Conservation (phyloP, 495 filamentous ascomycete genomes). For the Elasticomyces elasticus region DNA sequence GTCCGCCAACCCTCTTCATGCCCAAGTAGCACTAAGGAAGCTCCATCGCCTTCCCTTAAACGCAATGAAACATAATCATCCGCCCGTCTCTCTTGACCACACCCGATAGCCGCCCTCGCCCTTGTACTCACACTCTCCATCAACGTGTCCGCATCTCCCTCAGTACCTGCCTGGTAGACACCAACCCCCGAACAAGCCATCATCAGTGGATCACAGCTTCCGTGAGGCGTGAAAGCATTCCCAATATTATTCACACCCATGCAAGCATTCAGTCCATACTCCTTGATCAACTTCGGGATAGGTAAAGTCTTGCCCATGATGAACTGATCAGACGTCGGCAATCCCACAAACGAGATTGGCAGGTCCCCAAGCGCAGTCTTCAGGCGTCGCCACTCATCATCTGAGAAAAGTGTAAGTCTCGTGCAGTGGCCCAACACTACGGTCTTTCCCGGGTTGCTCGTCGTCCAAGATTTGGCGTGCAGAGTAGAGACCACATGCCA, state of each 20-base stretch:
- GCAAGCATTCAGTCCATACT: slow-evolving; percentile 48
- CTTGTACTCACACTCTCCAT: slow-evolving; percentile 38
- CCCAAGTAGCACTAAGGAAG: slow-evolving; percentile 23
- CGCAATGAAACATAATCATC: not conserved
- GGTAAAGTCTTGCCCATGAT: slow-evolving; percentile 62
- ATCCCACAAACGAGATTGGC: slow-evolving; percentile 57
- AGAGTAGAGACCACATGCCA: slow-evolving; percentile 46
- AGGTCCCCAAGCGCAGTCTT: slow-evolving; percentile 40
- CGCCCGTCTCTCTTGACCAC: not conserved
- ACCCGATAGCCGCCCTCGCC: slow-evolving; percentile 18
- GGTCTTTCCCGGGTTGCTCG: slow-evolving; percentile 33
- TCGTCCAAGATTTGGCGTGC: slow-evolving; percentile 39
- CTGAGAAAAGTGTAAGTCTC: slow-evolving; percentile 47
- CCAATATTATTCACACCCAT: slow-evolving; percentile 69
- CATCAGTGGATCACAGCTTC: slow-evolving; percentile 57
- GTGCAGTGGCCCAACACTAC: slow-evolving; percentile 64
- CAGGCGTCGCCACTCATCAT: slow-evolving; percentile 42
- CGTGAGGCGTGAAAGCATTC: slow-evolving; percentile 68
- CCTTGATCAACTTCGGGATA: slow-evolving; percentile 52
- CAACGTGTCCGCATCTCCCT: slow-evolving; percentile 47
- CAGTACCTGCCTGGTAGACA: slow-evolving; percentile 57
- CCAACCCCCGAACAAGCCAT: slow-evolving; percentile 56
- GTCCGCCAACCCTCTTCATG: slow-evolving; percentile 23
- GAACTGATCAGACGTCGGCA: slow-evolving; percentile 65
- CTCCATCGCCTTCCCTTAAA: slow-evolving; percentile 4